Evolutionary conservation across 306 rosid genomes (phyloP), one percentile per base, ranked within the genome.

Genomic region (Quercus aquifolioides): DNA sequence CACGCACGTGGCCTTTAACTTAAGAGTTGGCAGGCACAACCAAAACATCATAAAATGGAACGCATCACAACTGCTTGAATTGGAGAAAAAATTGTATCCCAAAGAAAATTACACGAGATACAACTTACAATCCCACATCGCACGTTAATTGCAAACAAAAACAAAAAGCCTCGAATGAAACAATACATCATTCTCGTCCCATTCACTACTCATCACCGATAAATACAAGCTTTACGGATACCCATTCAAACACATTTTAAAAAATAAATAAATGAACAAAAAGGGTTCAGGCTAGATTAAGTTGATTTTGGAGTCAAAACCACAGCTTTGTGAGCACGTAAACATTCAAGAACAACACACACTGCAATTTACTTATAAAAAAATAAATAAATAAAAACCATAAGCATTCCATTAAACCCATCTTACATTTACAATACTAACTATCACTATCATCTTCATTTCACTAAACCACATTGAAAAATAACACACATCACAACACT

Each of bases 361-460:
- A 8, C 3, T 21, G 17, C 46, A 78, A 74, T 69, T 49, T 38
- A 55, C 83, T 68, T 56, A 35, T 1, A 38, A 38, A 38, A 38
- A 35, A 6, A 38, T 4, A 5, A 33, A 33, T 4, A 33, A 4
- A 30, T 3, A 38, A 52, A 56, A 81, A 72, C 68, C 74, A 49
- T 57, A 68, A 62, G 25, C 58, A 82, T 86, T 86, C 73, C 80
- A 86, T 82, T 82, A 55, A 82, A 73, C 60, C 71, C 68, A 76
- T 49, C 76, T 56, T 56, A 54, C 71, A 72, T 52, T 69, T 85
- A 82, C 86, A 85, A 78, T 28, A 79, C 15, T 55, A 5, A 20
- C 51, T 56, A 77, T 26, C 58, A 49, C 54, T 49, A 49, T 49
- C 54, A 49, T 76, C 68, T 78, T 71, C 17, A 54, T 63, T 72